phyloP scores from a whole-genome alignment of 805 yeast genomes.

The Scheffersomyces coipomensis region DNA sequence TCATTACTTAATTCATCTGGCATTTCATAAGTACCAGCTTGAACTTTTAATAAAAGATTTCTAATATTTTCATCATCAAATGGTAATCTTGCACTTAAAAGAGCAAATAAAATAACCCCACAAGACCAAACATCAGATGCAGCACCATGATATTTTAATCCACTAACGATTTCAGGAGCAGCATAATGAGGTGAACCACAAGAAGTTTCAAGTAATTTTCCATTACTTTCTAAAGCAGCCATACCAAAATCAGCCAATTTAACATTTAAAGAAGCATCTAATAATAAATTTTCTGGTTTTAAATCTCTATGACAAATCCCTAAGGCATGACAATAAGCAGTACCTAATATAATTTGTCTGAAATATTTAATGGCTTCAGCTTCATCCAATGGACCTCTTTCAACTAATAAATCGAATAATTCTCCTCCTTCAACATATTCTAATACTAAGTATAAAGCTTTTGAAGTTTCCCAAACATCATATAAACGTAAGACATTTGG shows the following conservation, averaged over 20 bases:
- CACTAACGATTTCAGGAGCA: slow-evolving; percentile 82
- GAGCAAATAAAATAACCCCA: slow-evolving; percentile 78
- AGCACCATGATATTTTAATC: slow-evolving; percentile 76
- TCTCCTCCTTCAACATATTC: slow-evolving; percentile 92
- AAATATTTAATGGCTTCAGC: slow-evolving; percentile 74
- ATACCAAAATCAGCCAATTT: slow-evolving; percentile 86
- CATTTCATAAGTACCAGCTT: slow-evolving; percentile 72
- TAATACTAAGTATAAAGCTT: slow-evolving; percentile 75
- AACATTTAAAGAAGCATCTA: slow-evolving; percentile 65
- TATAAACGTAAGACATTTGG: slow-evolving; percentile 90
- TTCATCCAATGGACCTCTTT: slow-evolving; percentile 69
- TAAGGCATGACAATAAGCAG: slow-evolving; percentile 76
- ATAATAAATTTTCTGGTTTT: slow-evolving; percentile 74
- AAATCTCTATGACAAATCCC: slow-evolving; percentile 81
- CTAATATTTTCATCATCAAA: slow-evolving; percentile 82
- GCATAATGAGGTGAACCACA: slow-evolving; percentile 91
- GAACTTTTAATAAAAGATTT: slow-evolving; percentile 68
- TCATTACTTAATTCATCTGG: slow-evolving; percentile 61
- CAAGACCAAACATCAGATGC: slow-evolving; percentile 90
- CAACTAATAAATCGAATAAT: slow-evolving; percentile 70
- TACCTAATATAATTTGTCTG: slow-evolving; percentile 74
- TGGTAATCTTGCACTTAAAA: slow-evolving; percentile 77
- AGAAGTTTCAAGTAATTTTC: slow-evolving; percentile 69
- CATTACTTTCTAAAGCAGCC: slow-evolving; percentile 81
- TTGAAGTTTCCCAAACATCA: slow-evolving; percentile 97